Percentiles rank a stretch among this genome's conserved stretches.
phyloP scores from a whole-genome alignment of 371 early-diverging fungal species.

The Apophysomyces trapeziformis region DNA sequence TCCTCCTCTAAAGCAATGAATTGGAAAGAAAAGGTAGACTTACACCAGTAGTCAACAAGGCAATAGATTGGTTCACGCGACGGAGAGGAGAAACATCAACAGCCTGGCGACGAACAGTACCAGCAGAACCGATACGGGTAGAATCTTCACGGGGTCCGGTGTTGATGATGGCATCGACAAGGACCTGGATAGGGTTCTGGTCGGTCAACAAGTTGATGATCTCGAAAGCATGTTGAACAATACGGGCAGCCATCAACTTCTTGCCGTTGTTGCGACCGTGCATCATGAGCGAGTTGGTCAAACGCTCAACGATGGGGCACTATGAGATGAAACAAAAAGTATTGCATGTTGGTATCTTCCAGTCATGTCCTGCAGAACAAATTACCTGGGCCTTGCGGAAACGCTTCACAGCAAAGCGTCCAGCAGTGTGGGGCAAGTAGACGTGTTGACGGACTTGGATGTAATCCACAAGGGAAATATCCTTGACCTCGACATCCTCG shows the following conservation, averaged over 20 bases:
- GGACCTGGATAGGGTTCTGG: constrained; percentile 97
- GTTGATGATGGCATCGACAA: constrained; percentile 99
- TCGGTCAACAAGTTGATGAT: constrained; percentile 98
- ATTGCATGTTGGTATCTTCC: neutral
- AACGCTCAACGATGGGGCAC: constrained; percentile 98
- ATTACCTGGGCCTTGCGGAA: constrained; percentile 93
- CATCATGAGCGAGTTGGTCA: constrained; percentile 99
- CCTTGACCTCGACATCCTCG: constrained; percentile 91
- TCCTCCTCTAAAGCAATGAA: constrained; percentile 7
- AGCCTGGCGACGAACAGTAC: constrained; percentile 99
- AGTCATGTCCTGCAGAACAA: neutral
- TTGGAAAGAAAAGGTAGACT: constrained; percentile 22
- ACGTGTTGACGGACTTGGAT: constrained; percentile 86
- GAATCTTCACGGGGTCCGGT: constrained; percentile 99
- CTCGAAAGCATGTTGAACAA: constrained; percentile 98
- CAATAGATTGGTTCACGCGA: constrained; percentile 96
- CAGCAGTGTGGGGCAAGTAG: constrained; percentile 96
- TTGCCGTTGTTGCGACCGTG: constrained; percentile 99
- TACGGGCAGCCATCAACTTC: constrained; percentile 97
- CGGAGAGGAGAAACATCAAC: constrained; percentile 99
- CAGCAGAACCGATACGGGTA: constrained; percentile 97
- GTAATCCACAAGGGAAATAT: constrained; percentile 90
- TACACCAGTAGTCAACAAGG: constrained; percentile 92
- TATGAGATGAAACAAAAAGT: constrained; percentile 22
- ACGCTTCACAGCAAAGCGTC: constrained; percentile 92